Percentiles rank a stretch among this genome's conserved stretches.
phyloP scores from a whole-genome alignment of 2,329 filamentous ascomycete species.

The Fusarium domesticum region DNA sequence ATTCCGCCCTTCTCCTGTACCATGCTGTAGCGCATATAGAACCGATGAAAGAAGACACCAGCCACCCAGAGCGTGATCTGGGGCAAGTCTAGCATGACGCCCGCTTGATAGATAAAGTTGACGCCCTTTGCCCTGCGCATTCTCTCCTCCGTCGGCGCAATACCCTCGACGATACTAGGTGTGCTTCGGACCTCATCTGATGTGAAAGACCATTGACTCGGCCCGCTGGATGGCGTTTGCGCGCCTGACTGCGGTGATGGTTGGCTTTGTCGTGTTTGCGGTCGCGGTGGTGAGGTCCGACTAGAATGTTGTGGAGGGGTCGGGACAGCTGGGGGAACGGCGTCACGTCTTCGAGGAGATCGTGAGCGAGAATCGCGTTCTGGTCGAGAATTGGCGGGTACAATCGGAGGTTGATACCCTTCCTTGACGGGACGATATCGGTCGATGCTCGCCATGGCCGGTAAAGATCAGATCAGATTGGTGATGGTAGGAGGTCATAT shows the following conservation, averaged over 20 bases:
- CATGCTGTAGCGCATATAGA: constrained; percentile 88
- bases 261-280: constrained; percentile 42
- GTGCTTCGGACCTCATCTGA: constrained; percentile 77
- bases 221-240: constrained; percentile 36
- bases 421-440: constrained; percentile 56
- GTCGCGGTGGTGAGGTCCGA: constrained; percentile 53
- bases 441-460: constrained; percentile 58
- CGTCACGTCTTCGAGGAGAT: constrained; percentile 47
- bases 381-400: constrained; percentile 39
- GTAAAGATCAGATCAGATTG: constrained; percentile 25
- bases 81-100: constrained; percentile 86
- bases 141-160: constrained; percentile 73
- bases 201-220: constrained; percentile 84
- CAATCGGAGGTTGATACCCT: constrained; percentile 53
- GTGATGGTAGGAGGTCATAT: constrained; percentile 16
- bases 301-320: constrained; percentile 57
- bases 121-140: constrained; percentile 83
- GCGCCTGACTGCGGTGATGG: constrained; percentile 43
- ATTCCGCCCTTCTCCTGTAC: constrained; percentile 71
- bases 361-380: constrained; percentile 50
- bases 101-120: constrained; percentile 94
- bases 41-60: constrained; percentile 91
- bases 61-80: constrained; percentile 91
- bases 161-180: constrained; percentile 80
- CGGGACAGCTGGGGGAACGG: constrained; percentile 57